A percentile compares a stretch with the other conserved stretches of the same genome.
phyloP scores from a whole-genome alignment of 2,329 filamentous ascomycete species.

The Claviceps quebecensis region DNA sequence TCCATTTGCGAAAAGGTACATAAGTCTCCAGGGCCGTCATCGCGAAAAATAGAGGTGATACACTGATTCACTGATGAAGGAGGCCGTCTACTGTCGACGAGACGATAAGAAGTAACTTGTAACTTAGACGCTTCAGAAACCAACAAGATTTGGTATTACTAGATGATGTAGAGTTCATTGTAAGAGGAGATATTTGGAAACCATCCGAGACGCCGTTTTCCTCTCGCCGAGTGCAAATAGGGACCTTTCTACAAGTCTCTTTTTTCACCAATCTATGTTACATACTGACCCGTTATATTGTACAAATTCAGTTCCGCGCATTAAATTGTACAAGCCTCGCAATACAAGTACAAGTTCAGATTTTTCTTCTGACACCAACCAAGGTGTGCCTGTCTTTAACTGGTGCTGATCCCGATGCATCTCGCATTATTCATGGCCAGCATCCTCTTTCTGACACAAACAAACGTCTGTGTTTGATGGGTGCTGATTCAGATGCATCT shows the following conservation, averaged over 20 bases:
- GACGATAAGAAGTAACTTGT: too few relatives aligned
- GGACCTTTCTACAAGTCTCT: not conserved
- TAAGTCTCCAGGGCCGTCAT: too few relatives aligned
- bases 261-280: slow-evolving; percentile 1
- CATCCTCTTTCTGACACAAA: not conserved
- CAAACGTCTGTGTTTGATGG: not conserved
- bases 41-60: too few relatives aligned
- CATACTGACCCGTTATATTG: slow-evolving; percentile 1
- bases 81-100: too few relatives aligned
- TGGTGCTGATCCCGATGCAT: not conserved
- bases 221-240: not conserved
- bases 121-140: not conserved
- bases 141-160: not conserved
- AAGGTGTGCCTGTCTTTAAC: not conserved
- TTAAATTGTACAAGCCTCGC: not conserved
- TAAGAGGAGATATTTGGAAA: slow-evolving; percentile 2
- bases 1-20: too few relatives aligned
- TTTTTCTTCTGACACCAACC: not conserved
- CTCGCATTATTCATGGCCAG: not conserved
- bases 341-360: not conserved
- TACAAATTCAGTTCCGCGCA: slow-evolving; percentile 1
- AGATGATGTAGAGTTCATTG: not conserved
- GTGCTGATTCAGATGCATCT: not conserved
- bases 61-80: too few relatives aligned
- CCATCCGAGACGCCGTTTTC: not conserved